A percentile compares a stretch with the other conserved stretches of the same genome.
Conservation (phyloP, 2,329 filamentous ascomycete genomes). For the Ciborinia camelliae region DNA sequence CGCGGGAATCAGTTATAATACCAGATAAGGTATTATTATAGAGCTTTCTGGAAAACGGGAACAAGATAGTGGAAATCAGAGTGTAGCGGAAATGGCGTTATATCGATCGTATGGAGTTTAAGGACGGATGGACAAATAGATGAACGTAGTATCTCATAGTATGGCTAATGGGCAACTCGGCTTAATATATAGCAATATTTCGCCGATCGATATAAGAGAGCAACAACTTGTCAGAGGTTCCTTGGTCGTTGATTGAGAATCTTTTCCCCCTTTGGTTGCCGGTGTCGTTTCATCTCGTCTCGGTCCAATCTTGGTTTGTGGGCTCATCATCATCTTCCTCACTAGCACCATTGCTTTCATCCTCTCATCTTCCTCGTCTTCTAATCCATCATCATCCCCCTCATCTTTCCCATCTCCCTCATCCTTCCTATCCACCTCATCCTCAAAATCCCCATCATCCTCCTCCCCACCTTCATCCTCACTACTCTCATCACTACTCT, state of each 20-base stretch:
- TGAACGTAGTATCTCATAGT: constrained; percentile 9
- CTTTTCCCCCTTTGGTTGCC: not conserved
- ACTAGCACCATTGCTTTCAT: not conserved
- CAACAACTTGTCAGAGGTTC: not conserved
- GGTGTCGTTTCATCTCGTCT: constrained; percentile 2
- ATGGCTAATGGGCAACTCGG: not conserved
- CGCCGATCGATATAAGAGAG: not conserved
- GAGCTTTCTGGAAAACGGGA: not conserved
- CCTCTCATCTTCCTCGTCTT: not conserved
- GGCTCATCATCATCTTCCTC: not conserved
- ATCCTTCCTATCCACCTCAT: constrained; percentile 33
- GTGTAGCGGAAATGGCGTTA: constrained; percentile 20
- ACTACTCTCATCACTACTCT: constrained; percentile 29
- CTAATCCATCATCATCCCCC: constrained; percentile 18
- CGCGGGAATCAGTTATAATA: no score
- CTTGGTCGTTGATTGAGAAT: no score
- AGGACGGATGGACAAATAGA: constrained; percentile 16
- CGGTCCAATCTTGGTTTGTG: constrained; percentile 1
- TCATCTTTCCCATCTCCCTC: constrained; percentile 28
- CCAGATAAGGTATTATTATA: no score
- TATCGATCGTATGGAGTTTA: constrained; percentile 11
- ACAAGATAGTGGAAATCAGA: not conserved
- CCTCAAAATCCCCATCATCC: constrained; percentile 36
- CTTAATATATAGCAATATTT: not conserved
- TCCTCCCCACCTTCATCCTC: constrained; percentile 32